Evolutionary conservation across 2,329 filamentous ascomycete species (phyloP).

Genomic region (Fusarium siculi): DNA sequence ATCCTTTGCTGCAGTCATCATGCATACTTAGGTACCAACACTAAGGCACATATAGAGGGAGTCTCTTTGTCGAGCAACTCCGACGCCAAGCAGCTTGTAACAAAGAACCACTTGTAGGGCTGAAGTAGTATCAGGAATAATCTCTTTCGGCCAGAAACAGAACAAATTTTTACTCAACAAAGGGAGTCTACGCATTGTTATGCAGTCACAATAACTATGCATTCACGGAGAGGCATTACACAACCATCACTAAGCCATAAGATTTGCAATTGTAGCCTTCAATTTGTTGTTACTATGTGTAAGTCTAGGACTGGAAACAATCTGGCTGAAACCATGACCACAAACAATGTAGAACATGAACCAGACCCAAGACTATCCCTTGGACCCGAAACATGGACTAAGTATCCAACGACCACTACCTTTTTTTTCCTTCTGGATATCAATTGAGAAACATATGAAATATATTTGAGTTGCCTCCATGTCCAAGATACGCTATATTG

Average conservation of each 20-base stretch:
- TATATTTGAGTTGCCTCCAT: constrained; percentile 29
- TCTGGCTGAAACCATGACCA: constrained; percentile 39
- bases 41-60: not conserved
- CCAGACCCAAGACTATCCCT: constrained; percentile 12
- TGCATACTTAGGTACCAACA: not conserved
- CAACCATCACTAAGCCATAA: not conserved
- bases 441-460: constrained; percentile 29
- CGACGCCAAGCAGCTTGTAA: not conserved
- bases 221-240: not conserved
- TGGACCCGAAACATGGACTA: not conserved
- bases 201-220: not conserved
- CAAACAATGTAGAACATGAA: constrained; percentile 20
- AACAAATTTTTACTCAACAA: not conserved
- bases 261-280: constrained; percentile 5
- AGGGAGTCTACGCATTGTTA: not conserved
- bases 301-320: constrained; percentile 34
- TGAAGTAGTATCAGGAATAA: not conserved
- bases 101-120: not conserved
- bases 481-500: constrained; percentile 26
- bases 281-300: constrained; percentile 33
- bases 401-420: constrained; percentile 3
- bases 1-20: not conserved
- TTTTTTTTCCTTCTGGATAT: constrained; percentile 7
- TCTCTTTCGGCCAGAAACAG: not conserved
- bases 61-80: constrained; percentile 17